Conservation (phyloP, 164 flowering plant genomes). For the Saururus chinensis region DNA sequence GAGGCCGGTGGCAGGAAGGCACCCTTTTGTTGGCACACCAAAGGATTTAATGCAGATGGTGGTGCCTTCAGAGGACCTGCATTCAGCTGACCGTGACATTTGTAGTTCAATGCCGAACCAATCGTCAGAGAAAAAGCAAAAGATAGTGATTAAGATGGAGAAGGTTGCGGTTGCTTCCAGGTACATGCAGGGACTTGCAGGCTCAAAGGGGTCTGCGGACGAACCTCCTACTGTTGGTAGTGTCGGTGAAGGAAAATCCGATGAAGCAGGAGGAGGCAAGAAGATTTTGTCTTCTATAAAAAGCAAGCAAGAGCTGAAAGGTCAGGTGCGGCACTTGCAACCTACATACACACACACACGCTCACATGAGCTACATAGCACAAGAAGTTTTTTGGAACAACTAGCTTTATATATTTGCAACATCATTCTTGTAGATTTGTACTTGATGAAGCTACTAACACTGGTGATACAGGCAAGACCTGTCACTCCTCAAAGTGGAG, state of each 20-base stretch:
- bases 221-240: constrained; percentile 18
- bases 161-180: constrained; percentile 73
- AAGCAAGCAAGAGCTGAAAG: constrained; percentile 44
- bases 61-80: constrained; percentile 39
- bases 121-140: constrained; percentile 27
- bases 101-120: constrained; percentile 18
- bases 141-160: constrained; percentile 80
- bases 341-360: background rate
- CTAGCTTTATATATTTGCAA: background rate
- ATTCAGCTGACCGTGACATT: constrained; percentile 20
- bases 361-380: too few relatives aligned
- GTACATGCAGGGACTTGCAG: constrained; percentile 65
- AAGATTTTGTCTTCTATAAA: constrained; percentile 21
- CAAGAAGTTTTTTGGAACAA: too few relatives aligned
- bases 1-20: constrained; percentile 71
- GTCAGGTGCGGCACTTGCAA: constrained; percentile 39
- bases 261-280: constrained; percentile 24
- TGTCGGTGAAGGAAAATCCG: constrained; percentile 24
- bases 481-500: constrained; percentile 19
- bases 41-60: constrained; percentile 88
- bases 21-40: constrained; percentile 76
- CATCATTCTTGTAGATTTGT: background rate
- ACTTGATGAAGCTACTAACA: background rate
- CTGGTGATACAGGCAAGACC: constrained; percentile 25
- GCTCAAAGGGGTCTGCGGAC: constrained; percentile 18